A percentile compares a stretch with the other conserved stretches of the same genome.
phyloP scores from a whole-genome alignment of 495 filamentous ascomycete species.

The Penicillium bialowiezense region DNA sequence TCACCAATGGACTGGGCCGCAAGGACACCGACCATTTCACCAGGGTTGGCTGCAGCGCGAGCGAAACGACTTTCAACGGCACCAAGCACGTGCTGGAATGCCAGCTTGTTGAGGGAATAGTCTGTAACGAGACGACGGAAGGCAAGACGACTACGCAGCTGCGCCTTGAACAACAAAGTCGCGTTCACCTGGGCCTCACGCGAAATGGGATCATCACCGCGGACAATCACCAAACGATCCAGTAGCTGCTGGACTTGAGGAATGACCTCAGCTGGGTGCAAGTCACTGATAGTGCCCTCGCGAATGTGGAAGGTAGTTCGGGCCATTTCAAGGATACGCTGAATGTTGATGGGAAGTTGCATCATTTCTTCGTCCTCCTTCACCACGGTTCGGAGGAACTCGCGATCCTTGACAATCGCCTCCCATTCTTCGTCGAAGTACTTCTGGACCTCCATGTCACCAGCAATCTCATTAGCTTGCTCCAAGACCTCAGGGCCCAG shows the following conservation, averaged over 20 bases:
- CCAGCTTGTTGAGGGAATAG: conserved; percentile 82
- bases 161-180: conserved; percentile 85
- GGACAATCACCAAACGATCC: conserved; percentile 75
- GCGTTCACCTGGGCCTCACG: conserved; percentile 84
- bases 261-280: conserved; percentile 87
- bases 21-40: conserved; percentile 98
- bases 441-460: conserved; percentile 79
- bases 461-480: conserved; percentile 80
- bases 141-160: conserved; percentile 82
- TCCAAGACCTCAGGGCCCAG: conserved; percentile 71
- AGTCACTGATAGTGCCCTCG: conserved; percentile 76
- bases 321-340: conserved; percentile 85
- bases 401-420: conserved; percentile 67
- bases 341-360: conserved; percentile 88
- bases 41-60: conserved; percentile 75
- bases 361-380: conserved; percentile 74
- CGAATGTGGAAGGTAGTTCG: conserved; percentile 88
- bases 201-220: conserved; percentile 78
- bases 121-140: conserved; percentile 87
- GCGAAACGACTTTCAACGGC: conserved; percentile 86
- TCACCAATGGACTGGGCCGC: conserved; percentile 98
- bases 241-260: conserved; percentile 74
- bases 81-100: conserved; percentile 89
- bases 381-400: conserved; percentile 65
- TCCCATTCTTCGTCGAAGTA: conserved; percentile 90